Base-by-base conservation (phyloP, 1,284 basidiomycete species). In the Schizophyllum commune region DNA sequence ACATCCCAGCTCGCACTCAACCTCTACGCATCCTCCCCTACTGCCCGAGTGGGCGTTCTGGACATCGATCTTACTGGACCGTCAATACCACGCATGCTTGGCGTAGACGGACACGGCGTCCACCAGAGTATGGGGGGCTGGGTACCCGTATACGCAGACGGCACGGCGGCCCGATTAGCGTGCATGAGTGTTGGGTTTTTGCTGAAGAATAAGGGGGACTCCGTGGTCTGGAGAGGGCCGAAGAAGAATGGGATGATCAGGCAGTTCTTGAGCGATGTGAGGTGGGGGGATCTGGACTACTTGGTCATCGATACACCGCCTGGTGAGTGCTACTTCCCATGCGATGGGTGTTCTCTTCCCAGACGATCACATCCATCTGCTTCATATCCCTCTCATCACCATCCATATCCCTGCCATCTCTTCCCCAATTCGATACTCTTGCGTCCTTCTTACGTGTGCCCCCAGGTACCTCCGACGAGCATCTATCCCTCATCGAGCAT, bases 201-300 rank as follows among this genome's bases (percentile, higher is more conserved):
- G 68, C 75, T 99, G 64, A 92, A 92, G 74, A 89, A 88, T 69
- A 89, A 88, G 69, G 91, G 91, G 58, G 96, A 98, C 71, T 92
- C 89, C 15, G 94, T 99, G 47, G 93, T 99, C 0, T 99, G 97
- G 97, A 79, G 97, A 67, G 97, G 97, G 0, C 97, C 97, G 39
- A 99, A 99, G 83, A 99, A 99, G 83, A 98, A 98, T 69, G 97
- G 94, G 56, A 99, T 99, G 97, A 98, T 99, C 69, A 81, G 95
- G 68, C 97, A 99, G 77, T 99, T 99, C 72, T 75, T 99, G 71
- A 88, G 88, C 67, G 96, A 99, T 69, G 97, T 99, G 11, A 77
- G 94, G 63, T 99, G 97, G 97, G 96, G 95, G 58, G 88, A 94
- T 55, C 78, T 98, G 63, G 97, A 99, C 75, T 99, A 96, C 77